Conservation (phyloP, 2,329 filamentous ascomycete genomes). For the Sporothrix luriei region DNA sequence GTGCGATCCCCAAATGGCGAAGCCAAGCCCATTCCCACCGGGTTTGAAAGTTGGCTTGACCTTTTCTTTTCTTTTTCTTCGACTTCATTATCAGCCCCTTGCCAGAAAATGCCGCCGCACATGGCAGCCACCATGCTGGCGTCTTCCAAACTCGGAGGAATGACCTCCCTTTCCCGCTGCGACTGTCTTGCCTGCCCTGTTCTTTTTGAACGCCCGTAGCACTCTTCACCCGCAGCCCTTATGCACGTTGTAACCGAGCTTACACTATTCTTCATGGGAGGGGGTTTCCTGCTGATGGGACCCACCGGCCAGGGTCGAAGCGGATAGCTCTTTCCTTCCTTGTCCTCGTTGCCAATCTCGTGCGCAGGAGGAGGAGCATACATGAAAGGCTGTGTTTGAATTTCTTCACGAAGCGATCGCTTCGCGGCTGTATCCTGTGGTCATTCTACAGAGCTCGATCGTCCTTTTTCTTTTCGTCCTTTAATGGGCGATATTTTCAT, state of each 20-base stretch:
- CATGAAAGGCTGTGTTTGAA: too few relatives aligned
- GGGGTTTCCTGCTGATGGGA: conserved; percentile 34
- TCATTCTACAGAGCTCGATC: neutral
- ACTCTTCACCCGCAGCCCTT: conserved; percentile 9
- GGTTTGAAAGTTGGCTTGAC: neutral
- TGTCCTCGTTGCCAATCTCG: conserved; percentile 36
- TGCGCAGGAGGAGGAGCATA: conserved; percentile 15
- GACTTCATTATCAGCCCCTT: neutral
- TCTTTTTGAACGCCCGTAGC: conserved; percentile 8
- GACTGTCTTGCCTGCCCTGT: neutral
- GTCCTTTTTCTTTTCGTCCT: too few relatives aligned
- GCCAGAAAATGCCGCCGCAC: neutral
- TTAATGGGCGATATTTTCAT: too few relatives aligned
- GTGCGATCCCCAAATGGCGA: neutral
- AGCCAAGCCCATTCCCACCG: neutral
- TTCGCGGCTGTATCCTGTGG: too few relatives aligned
- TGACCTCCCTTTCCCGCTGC: neutral
- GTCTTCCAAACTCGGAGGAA: conserved; percentile 15
- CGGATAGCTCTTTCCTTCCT: conserved; percentile 35
- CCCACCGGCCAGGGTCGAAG: conserved; percentile 34
- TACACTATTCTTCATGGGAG: conserved; percentile 31
- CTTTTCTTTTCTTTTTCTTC: neutral
- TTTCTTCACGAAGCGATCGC: too few relatives aligned
- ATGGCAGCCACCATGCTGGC: conserved; percentile 21
- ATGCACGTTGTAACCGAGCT: conserved; percentile 38